Conservation (phyloP, 495 filamentous ascomycete genomes). For the Glarea lozoyensis region DNA sequence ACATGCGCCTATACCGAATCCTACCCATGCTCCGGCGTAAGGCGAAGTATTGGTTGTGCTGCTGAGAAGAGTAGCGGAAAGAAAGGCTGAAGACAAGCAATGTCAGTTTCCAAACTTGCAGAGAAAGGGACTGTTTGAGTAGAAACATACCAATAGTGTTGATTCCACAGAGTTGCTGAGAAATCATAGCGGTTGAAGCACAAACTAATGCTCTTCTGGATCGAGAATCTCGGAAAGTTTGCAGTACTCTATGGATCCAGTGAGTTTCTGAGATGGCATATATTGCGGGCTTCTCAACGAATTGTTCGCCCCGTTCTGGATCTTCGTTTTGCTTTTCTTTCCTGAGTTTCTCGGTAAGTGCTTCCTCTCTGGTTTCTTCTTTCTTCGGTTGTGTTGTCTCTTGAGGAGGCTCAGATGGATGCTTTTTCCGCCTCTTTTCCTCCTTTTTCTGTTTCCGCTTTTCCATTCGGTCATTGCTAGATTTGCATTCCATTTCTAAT, state of each 20-base stretch:
- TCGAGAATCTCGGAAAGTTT: neutral
- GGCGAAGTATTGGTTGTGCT: neutral
- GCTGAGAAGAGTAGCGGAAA: neutral
- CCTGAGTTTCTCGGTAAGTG: too few relatives aligned
- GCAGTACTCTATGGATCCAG: neutral
- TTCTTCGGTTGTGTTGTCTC: too few relatives aligned
- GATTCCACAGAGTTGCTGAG: neutral
- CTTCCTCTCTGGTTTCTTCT: neutral
- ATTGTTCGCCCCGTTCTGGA: neutral
- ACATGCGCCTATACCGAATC: neutral
- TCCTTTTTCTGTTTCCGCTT: neutral
- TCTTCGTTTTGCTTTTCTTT: neutral
- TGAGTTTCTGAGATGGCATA: neutral
- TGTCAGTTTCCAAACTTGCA: neutral
- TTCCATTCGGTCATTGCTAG: neutral
- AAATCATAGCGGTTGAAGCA: neutral
- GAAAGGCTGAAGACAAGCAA: neutral
- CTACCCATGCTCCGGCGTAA: neutral
- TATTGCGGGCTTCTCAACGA: neutral
- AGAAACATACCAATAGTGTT: neutral
- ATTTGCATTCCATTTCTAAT: constrained; percentile 1
- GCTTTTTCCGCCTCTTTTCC: neutral
- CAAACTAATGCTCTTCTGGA: constrained; percentile 1
- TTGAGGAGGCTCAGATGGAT: neutral
- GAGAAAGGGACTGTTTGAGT: neutral